Base-by-base conservation (phyloP, 1,139 yeast species). In the Suhomyces coccinellae region DNA sequence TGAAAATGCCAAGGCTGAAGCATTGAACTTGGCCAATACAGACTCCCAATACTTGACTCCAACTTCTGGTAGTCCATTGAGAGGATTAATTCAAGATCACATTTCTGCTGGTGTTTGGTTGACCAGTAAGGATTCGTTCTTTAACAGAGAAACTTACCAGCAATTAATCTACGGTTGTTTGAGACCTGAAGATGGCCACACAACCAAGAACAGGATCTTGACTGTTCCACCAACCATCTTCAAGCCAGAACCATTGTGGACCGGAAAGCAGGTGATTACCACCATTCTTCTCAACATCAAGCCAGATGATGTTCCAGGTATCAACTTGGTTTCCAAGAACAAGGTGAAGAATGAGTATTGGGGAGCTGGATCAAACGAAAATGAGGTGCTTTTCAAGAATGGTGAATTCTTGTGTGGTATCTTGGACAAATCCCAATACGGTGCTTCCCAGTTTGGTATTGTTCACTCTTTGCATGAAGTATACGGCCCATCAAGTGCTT, bases 51-150 rank as follows among this genome's bases (percentile, higher is more conserved):
- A 95, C 65, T 78, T 95, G 62, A 93, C 99, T 11, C 99, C 99
- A 43, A 95, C 99, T 14, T 89, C 97, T 8, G 99, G 99, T 66
- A 78, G 95, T 50, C 99, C 99, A 32, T 85, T 95, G 54, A 87
- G 99, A 80, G 99, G 99, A 69, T 80, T 95, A 66, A 95, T 95
- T 70, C 99, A 95, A 75, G 99, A 95, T 74, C 99, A 95, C 64
- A 90, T 95, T 68, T 87, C 96, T 59, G 98, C 98, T 8, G 99
- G 99, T 74, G 97, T 95, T 41, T 91, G 98, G 97, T 77, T 95
- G 60, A 93, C 99, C 14, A 88, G 75, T 66, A 89, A 90, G 67
- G 99, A 95, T 62, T 73, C 91, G 28, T 89, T 89, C 63, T 93
- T 93, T 74, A 85, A 93, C 15, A 80, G 96, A 59, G 97, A 90